Evolutionary conservation across 2,329 filamentous ascomycete species (phyloP).

Genomic region (Cladobotryum protrusum): DNA sequence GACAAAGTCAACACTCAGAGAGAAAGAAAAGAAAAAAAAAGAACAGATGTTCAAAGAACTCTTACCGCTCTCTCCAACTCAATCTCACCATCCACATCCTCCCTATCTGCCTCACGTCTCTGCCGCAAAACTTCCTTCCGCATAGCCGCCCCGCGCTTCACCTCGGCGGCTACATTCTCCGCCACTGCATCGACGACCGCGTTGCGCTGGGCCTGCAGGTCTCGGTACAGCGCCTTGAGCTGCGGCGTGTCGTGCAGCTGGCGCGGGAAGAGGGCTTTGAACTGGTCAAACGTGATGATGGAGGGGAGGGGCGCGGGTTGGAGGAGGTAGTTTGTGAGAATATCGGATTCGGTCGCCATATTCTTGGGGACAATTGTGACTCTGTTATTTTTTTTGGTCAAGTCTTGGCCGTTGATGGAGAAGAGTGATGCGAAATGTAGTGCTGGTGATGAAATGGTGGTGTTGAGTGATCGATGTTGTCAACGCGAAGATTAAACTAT

Average conservation of each 20-base stretch:
- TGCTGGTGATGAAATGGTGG: not conserved
- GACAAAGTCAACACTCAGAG: not conserved
- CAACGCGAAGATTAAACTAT: not conserved
- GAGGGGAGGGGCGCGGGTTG: constrained; percentile 67
- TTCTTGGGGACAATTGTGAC: not conserved
- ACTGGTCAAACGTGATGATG: constrained; percentile 67
- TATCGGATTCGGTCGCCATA: constrained; percentile 58
- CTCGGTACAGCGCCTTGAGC: constrained; percentile 66
- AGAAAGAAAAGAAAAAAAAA: not conserved
- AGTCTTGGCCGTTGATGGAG: not conserved
- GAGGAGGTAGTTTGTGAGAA: constrained; percentile 73
- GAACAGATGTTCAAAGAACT: not conserved
- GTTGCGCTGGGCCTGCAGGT: constrained; percentile 69
- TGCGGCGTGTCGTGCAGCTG: constrained; percentile 59
- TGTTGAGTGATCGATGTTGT: not conserved
- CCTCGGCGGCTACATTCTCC: constrained; percentile 59
- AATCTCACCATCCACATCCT: constrained; percentile 55
- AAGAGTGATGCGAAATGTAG: not conserved
- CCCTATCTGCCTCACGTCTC: constrained; percentile 45
- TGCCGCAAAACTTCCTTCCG: constrained; percentile 51
- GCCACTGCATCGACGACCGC: constrained; percentile 62
- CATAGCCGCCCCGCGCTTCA: constrained; percentile 52
- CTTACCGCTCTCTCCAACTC: constrained; percentile 55
- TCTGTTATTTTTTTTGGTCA: not conserved
- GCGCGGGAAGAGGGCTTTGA: constrained; percentile 69